phyloP scores from a whole-genome alignment of 768 basidiomycete genomes.

The Sarcomyxa edulis region DNA sequence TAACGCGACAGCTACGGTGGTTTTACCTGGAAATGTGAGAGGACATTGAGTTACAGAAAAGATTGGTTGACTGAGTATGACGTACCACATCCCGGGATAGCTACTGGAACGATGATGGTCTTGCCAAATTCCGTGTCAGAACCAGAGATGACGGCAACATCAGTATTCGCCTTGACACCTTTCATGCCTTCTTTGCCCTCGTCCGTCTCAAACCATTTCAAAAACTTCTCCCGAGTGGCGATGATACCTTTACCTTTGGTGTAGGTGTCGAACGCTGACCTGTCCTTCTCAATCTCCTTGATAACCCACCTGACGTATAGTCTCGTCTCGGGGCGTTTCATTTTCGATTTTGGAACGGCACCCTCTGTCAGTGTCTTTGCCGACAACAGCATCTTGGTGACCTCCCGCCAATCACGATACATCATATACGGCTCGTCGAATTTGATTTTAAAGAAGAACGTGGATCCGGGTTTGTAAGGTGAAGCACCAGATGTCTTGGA shows the following conservation, averaged over 20 bases:
- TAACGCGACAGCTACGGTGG: slow-evolving; percentile 76
- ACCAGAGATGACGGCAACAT: slow-evolving; percentile 20
- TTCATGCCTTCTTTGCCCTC: slow-evolving; percentile 33
- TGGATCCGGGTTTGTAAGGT: slow-evolving; percentile 74
- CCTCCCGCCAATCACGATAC: slow-evolving; percentile 96
- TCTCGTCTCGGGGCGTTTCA: slow-evolving; percentile 73
- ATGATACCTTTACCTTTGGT: slow-evolving; percentile 81
- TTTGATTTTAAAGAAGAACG: slow-evolving; percentile 99
- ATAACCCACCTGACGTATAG: slow-evolving; percentile 83
- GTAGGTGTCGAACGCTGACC: slow-evolving; percentile 55
- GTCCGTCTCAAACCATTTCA: slow-evolving; percentile 56
- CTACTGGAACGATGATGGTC: slow-evolving; percentile 83
- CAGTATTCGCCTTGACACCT: slow-evolving; percentile 22
- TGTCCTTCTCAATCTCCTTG: slow-evolving; percentile 62
- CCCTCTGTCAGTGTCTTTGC: slow-evolving; percentile 20
- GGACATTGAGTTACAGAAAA: too few relatives aligned
- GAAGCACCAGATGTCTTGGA: slow-evolving; percentile 29
- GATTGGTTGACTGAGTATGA: slow-evolving; percentile 9
- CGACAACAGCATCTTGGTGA: slow-evolving; percentile 72
- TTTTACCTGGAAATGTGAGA: slow-evolving; percentile 94
- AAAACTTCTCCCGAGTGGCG: slow-evolving; percentile 70
- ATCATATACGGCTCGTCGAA: slow-evolving; percentile 99
- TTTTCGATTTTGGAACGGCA: slow-evolving; percentile 55
- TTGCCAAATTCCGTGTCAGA: slow-evolving; percentile 42
- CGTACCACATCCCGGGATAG: slow-evolving; percentile 90